Conservation (phyloP, 768 basidiomycete species). For the Antrodiella citrinella region DNA sequence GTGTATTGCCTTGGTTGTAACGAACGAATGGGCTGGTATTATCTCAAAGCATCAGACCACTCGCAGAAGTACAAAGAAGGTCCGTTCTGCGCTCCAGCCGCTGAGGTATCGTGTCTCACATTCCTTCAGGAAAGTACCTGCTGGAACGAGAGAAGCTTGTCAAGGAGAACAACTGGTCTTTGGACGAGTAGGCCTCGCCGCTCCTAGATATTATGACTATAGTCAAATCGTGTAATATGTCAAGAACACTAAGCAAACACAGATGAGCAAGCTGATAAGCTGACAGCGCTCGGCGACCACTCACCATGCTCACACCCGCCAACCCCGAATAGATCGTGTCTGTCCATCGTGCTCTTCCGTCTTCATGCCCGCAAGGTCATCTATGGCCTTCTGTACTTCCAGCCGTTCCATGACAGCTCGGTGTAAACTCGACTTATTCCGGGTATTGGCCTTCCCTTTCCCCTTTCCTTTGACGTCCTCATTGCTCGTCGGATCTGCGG, state of each 20-base stretch:
- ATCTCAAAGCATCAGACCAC: conserved; percentile 67
- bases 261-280: too few species aligned
- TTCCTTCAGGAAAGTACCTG: conserved; percentile 63
- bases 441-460: conserved; percentile 20
- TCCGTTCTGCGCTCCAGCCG: conserved; percentile 23
- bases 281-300: too few species aligned
- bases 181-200: conserved; percentile 34
- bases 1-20: conserved; percentile 74
- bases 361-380: conserved; percentile 28
- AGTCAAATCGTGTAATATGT: too few species aligned
- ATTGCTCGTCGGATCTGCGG: conserved; percentile 4
- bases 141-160: conserved; percentile 72
- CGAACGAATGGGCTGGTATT: conserved; percentile 76
- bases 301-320: too few species aligned
- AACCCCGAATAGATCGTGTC: not conserved
- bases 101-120: not conserved
- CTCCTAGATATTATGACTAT: too few species aligned
- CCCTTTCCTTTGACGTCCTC: conserved; percentile 10
- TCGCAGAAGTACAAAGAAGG: conserved; percentile 87
- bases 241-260: too few species aligned
- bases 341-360: not conserved
- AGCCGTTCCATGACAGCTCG: conserved; percentile 67
- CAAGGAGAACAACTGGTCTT: conserved; percentile 75
- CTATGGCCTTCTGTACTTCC: conserved; percentile 67
- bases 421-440: conserved; percentile 56